Evolutionary conservation across 352 stramenopile species (phyloP), one percentile per base, ranked within the genome.

Genomic region (Peronospora belbahrii): DNA sequence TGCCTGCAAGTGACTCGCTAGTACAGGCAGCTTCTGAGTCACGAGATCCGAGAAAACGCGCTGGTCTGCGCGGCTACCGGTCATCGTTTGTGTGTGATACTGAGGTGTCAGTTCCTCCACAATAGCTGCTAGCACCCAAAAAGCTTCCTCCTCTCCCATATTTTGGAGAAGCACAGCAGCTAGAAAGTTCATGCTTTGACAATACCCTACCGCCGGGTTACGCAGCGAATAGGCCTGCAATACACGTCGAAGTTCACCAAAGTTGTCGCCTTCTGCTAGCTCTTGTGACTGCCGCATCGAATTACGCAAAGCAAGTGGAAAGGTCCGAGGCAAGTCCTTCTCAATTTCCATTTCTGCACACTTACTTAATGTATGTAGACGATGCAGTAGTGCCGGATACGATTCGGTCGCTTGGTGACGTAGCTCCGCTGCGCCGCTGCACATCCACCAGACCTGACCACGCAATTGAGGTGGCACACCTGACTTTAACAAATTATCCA

Each of bases 161-260:
- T 90, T 66, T 25, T 89, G 70, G 27, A 95, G 51, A 54, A 94
- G 47, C 27, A 95, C 62, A 0, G 81, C 80, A 7, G 65, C 84
- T 14, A 95, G 32, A 40, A 92, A 92, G 52, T 94, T 95, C 78
- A 95, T 90, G 59, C 79, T 91, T 51, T 95, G 85, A 52, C 83
- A 95, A 59, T 95, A 95, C 1, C 84, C 85, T 7, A 95, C 66
- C n/a, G 49, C 44, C 2, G 83, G 80, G 25, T 95, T 94, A 3
- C 83, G 68, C 13, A 94, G 59, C 17, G 74, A 85, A 57, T 94
- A 94, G 13, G 86, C 84, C 52, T 89, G 74, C 2, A 96, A 50
- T 17, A 96, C 66, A 10, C 83, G 74, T 18, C 80, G 71, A 24
- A 96, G 59, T 40, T 92, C 79, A 1, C 50, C 56, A 47, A 78